Evolutionary conservation across 1,139 yeast species (phyloP).

Genomic region (Yamadazyma pseudoaaseri): DNA sequence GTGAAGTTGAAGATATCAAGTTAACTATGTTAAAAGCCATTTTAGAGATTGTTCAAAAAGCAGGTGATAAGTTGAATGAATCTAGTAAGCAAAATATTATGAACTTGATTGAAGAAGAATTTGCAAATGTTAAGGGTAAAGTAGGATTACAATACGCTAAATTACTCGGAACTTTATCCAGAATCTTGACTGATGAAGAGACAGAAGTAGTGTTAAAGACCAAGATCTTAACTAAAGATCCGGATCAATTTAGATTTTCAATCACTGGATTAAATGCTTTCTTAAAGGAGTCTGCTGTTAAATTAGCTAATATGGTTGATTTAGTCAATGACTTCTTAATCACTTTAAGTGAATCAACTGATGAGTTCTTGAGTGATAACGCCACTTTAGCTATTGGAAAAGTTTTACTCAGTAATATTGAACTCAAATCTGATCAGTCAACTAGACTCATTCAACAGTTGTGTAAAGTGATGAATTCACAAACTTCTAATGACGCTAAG

Average conservation of each 20-base stretch:
- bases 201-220: conserved; percentile 58
- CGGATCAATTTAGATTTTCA: conserved; percentile 55
- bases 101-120: conserved; percentile 75
- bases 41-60: conserved; percentile 76
- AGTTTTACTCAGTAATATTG: conserved; percentile 44
- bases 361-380: conserved; percentile 68
- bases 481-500: conserved; percentile 74
- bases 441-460: conserved; percentile 46
- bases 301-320: conserved; percentile 49
- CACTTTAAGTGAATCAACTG: conserved; percentile 42
- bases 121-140: conserved; percentile 49
- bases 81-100: conserved; percentile 67
- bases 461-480: conserved; percentile 47
- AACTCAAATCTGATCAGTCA: conserved; percentile 25
- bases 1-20: conserved; percentile 63
- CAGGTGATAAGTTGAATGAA: conserved; percentile 77
- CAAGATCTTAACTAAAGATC: conserved; percentile 53
- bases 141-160: conserved; percentile 75
- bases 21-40: conserved; percentile 85
- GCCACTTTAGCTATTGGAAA: conserved; percentile 86
- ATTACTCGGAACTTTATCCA: conserved; percentile 74
- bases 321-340: conserved; percentile 50
- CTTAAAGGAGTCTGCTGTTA: conserved; percentile 70
- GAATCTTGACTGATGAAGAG: conserved; percentile 63
- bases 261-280: conserved; percentile 76